These are phyloP conservation scores for Fusarium poae DNA, from an alignment of 2,329 filamentous ascomycete species.

Conservation along the genomic window DNA sequence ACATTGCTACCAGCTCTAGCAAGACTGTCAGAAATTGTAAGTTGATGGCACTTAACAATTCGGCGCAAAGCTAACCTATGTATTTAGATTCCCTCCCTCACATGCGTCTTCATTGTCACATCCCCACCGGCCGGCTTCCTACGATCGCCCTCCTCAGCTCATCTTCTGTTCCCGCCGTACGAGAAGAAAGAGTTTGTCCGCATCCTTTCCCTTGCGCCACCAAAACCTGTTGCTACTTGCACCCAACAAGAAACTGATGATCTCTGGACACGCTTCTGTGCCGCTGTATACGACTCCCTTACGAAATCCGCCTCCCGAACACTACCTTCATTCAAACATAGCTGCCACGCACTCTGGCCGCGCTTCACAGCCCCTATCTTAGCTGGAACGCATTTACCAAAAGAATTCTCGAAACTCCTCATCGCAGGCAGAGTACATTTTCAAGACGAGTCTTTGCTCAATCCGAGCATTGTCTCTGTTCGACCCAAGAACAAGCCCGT, in stretches of 20 bases:
- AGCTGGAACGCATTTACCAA: conserved; percentile 77
- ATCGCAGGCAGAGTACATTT: conserved; percentile 77
- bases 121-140: conserved; percentile 77
- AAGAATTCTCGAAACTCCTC: conserved; percentile 87
- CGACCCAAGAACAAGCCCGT: conserved; percentile 26
- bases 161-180: conserved; percentile 88
- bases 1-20: conserved; percentile 86
- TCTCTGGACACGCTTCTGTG: conserved; percentile 84
- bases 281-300: conserved; percentile 88
- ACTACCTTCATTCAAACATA: conserved; percentile 76
- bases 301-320: conserved; percentile 84
- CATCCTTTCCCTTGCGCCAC: conserved; percentile 74
- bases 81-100: conserved; percentile 80
- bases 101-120: conserved; percentile 81
- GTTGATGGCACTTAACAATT: conserved; percentile 49
- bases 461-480: conserved; percentile 70
- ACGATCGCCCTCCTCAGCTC: conserved; percentile 76
- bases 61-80: conserved; percentile 1
- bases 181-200: conserved; percentile 81
- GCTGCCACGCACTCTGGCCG: conserved; percentile 84
- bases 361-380: conserved; percentile 84
- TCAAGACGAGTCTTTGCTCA: conserved; percentile 77
- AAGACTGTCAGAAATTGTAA: conserved; percentile 82
- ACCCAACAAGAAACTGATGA: conserved; percentile 69
- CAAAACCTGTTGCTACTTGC: conserved; percentile 62